Evolutionary conservation across 805 yeast genomes (phyloP), one percentile per base, ranked within the genome.

Genomic region (Jamesozyma hellenica): DNA sequence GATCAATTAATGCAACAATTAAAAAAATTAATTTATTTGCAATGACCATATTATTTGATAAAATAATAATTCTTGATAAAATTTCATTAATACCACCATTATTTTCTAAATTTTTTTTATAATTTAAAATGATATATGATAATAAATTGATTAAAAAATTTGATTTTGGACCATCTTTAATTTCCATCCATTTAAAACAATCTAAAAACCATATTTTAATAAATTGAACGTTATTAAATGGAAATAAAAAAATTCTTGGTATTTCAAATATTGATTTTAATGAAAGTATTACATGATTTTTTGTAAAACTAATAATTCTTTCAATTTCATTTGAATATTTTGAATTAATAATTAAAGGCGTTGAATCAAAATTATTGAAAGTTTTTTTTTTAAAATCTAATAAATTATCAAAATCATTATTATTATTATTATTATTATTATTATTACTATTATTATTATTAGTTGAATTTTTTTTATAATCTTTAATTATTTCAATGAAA

Each of bases 11-110:
- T 0, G 75, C 80, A 39, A 74, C 66, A 8, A 76, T 45, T 7
- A 76, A 70, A 41, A 74, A 75, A 0, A 75, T 61, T 40, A 76
- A 57, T 50, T 75, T 75, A 48, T 75, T 77, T 1, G 81, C 79
- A 9, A 76, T 77, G 7, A 70, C 70, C 28, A 77, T 74, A 49
- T 76, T 76, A 13, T 77, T 72, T 0, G 82, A 75, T 71, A 75
- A 67, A 3, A 76, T 63, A 1, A 75, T 75, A 1, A 76, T 63
- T 33, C 80, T 62, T 8, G 72, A 61, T 12, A 66, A 53, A 31
- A 65, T 69, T 19, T 50, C 42, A 7, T 71, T 63, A n/a, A 66
- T 54, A 32, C 64, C 68, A 17, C 49, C 40, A 9, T 45, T 39
- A 26, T 53, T 53, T 2, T 46, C 36, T 12, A 49, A 34, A 3